Conservation (phyloP, 257 asterid genomes). For the Rauvolfia tetraphylla region DNA sequence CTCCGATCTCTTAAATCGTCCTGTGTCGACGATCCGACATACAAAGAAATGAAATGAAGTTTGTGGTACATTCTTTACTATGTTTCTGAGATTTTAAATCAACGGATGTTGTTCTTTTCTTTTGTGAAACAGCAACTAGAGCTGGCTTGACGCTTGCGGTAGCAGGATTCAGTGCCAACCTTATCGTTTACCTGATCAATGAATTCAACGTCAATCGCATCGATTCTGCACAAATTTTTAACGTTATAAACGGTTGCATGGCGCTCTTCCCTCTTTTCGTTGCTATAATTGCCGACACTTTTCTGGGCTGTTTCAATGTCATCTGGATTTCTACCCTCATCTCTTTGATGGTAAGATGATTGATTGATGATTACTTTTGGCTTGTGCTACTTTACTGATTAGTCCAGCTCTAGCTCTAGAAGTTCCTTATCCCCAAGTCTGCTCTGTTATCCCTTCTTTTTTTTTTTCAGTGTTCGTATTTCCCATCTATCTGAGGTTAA, state of each 20-base stretch:
- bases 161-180: slow-evolving; percentile 32
- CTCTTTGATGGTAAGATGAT: slow-evolving; percentile 22
- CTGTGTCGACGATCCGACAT: neutral
- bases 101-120: no score
- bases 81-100: neutral
- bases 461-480: no score
- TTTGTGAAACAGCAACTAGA: slow-evolving; percentile 5
- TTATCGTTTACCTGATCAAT: slow-evolving; percentile 24
- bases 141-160: slow-evolving; percentile 24
- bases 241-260: slow-evolving; percentile 23
- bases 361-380: neutral
- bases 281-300: slow-evolving; percentile 37
- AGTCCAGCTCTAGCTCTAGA: no score
- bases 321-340: slow-evolving; percentile 27
- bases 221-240: slow-evolving; percentile 31
- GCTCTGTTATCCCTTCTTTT: no score
- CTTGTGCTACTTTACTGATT: neutral
- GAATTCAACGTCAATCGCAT: slow-evolving; percentile 28
- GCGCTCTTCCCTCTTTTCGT: slow-evolving; percentile 27
- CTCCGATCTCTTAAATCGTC: neutral
- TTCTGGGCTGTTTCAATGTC: slow-evolving; percentile 26
- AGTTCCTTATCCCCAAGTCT: no score
- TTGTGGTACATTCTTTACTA: neutral
- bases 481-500: no score
- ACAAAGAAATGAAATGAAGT: no score